Conservation (phyloP, 208 protist species). For the Acanthamoeba royreba region DNA sequence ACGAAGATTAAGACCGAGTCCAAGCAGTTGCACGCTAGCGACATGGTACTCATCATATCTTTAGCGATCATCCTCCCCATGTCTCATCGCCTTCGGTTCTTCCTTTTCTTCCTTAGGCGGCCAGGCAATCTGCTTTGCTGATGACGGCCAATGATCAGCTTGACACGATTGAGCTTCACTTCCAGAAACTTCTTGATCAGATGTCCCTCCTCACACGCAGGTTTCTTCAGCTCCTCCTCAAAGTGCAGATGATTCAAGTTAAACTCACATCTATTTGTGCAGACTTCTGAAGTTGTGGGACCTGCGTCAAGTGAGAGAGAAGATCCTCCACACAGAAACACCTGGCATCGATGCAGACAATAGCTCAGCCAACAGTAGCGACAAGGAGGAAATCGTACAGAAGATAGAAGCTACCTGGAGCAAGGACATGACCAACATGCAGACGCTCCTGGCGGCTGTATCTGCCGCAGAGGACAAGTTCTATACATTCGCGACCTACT, state of each 20-base stretch:
- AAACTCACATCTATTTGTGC: neutral
- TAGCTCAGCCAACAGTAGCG: neutral
- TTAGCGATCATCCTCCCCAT: neutral
- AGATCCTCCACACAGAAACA: neutral
- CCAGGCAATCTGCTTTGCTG: neutral
- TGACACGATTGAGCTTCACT: slow-evolving; percentile 26
- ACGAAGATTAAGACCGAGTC: neutral
- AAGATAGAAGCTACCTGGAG: neutral
- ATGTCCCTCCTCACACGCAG: neutral
- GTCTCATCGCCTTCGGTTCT: neutral
- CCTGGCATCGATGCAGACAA: neutral
- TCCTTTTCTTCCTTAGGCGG: neutral
- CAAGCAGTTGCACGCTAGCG: neutral
- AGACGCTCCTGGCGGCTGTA: neutral
- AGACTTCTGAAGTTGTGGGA: neutral
- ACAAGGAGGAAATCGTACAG: neutral
- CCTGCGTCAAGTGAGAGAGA: neutral
- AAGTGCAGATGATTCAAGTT: neutral
- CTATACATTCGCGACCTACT: neutral
- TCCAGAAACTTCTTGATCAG: slow-evolving; percentile 15
- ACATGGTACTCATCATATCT: neutral
- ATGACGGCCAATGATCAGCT: neutral
- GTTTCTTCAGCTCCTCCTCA: neutral
- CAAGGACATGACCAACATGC: neutral
- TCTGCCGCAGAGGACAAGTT: neutral